Percentiles rank a stretch among this genome's conserved stretches.
These are phyloP conservation scores for Colletotrichum orbiculare DNA, from an alignment of 2,329 filamentous ascomycete species.

Conservation along the genomic window DNA sequence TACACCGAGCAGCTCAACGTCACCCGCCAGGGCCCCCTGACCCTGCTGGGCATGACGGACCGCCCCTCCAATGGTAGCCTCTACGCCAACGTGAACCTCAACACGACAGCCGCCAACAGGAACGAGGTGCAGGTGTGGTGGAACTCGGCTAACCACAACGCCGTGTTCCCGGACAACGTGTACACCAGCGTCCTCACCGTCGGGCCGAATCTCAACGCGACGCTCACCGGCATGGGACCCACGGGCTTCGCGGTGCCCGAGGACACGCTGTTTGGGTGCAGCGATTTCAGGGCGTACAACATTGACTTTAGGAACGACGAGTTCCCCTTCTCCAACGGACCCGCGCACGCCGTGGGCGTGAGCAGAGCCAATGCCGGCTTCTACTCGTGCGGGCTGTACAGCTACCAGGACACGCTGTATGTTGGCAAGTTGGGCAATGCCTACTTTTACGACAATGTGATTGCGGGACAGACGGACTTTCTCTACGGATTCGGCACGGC, in stretches of 20 bases:
- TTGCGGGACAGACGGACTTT: slow-evolving; percentile 76
- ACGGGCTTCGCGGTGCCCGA: slow-evolving; percentile 70
- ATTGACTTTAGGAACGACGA: slow-evolving; percentile 73
- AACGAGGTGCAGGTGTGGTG: slow-evolving; percentile 68
- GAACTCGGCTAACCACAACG: slow-evolving; percentile 64
- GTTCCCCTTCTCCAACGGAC: slow-evolving; percentile 61
- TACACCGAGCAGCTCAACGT: slow-evolving; percentile 75
- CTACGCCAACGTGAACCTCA: slow-evolving; percentile 54
- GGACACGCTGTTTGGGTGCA: slow-evolving; percentile 71
- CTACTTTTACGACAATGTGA: slow-evolving; percentile 69
- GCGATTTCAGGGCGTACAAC: slow-evolving; percentile 74
- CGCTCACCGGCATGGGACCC: slow-evolving; percentile 69
- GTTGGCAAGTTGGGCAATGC: slow-evolving; percentile 59
- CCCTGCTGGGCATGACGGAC: slow-evolving; percentile 69
- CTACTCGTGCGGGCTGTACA: slow-evolving; percentile 74
- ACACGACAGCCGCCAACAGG: slow-evolving; percentile 47
- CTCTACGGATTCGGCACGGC: slow-evolving; percentile 75
- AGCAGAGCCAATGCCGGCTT: slow-evolving; percentile 74
- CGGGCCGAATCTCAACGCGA: slow-evolving; percentile 71
- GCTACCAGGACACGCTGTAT: slow-evolving; percentile 73
- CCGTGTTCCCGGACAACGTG: slow-evolving; percentile 65
- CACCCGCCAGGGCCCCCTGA: slow-evolving; percentile 69
- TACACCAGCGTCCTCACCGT: slow-evolving; percentile 71
- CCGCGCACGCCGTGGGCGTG: slow-evolving; percentile 69
- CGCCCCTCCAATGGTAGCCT: slow-evolving; percentile 45